Evolutionary conservation across 1,139 yeast species (phyloP), one percentile per base, ranked within the genome.

Genomic region (Debaryomyces psychrophilus): DNA sequence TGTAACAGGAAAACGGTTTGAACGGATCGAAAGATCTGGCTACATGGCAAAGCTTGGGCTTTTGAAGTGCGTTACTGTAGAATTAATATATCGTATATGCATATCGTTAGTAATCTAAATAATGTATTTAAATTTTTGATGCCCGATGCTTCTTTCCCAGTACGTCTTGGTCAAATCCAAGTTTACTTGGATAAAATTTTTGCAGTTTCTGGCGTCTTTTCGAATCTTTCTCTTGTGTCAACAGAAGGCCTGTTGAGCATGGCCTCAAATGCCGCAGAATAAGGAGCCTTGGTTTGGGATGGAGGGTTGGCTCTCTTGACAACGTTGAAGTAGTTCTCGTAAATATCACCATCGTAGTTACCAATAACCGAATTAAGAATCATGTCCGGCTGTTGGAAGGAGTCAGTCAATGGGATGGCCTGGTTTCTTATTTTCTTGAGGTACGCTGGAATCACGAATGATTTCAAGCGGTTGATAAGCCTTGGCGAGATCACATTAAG

Each of bases 331-430:
- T 72, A 74, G 60, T 75, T 74, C 53, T 73, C 78, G 54, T 75
- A 75, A 51, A 75, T 61, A 58, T 75, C 68, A 51, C 80, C 80
- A 49, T 73, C 74, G 54, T 67, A 73, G 45, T 61, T 64, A 49
- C 79, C 80, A 50, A 75, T 65, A 43, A 69, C 62, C 5, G 80
- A 70, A 60, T 74, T 72, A 49, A 75, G 60, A 56, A 70, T 55
- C 69, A 68, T 71, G 57, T 75, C 80, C 26, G 76, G 63, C 51
- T 63, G 67, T 55, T 73, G 76, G 76, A 75, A 75, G 9, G 79
- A 64, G 58, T 75, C 80, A 34, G 79, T 74, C 51, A 66, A 71
- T 22, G 76, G 73, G 53, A 75, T 66, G 36, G 69, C 75, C 50
- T 72, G 67, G 37, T 77, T 78, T 63, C 80, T 71, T 48, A 75